Conservation (phyloP, 179 eudicot genomes). For the Dionaea muscipula region DNA sequence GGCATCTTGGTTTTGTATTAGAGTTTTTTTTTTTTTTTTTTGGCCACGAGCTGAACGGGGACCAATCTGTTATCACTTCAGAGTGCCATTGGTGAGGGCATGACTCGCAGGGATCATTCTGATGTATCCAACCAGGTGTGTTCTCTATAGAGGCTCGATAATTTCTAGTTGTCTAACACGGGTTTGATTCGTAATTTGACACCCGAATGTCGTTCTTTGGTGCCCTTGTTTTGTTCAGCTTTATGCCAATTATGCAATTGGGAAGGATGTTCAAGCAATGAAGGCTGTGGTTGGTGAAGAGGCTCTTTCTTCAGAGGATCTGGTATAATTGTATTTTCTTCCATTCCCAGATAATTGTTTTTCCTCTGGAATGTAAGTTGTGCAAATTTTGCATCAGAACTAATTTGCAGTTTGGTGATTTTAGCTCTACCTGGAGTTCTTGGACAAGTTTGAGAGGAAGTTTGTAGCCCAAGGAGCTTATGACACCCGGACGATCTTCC, state of each 20-base stretch:
- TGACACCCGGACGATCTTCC: constrained; percentile 41
- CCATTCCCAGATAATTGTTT: background rate
- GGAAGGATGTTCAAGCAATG: constrained; percentile 99
- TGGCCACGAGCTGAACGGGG: background rate
- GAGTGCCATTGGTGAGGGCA: constrained; percentile 99
- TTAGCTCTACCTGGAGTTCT: constrained; percentile 35
- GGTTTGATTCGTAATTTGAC: no score
- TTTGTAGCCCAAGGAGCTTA: constrained; percentile 46
- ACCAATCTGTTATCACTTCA: constrained; percentile 14
- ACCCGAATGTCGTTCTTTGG: background rate
- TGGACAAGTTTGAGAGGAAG: constrained; percentile 48
- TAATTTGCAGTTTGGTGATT: background rate
- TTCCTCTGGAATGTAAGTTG: no score
- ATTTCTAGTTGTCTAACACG: no score
- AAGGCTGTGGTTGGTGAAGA: constrained; percentile 99
- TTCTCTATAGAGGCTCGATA: no score
- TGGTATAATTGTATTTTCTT: constrained; percentile 30
- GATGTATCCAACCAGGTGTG: constrained; percentile 96
- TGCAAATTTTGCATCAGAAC: background rate
- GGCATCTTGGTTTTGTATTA: no score
- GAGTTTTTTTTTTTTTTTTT: no score
- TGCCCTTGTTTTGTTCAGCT: constrained; percentile 35
- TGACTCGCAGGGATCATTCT: constrained; percentile 97
- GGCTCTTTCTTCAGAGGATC: constrained; percentile 98
- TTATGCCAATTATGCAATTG: constrained; percentile 97